Base-by-base conservation (phyloP, 2,329 filamentous ascomycete genomes). In the Ploettnerulaceae sp. region DNA sequence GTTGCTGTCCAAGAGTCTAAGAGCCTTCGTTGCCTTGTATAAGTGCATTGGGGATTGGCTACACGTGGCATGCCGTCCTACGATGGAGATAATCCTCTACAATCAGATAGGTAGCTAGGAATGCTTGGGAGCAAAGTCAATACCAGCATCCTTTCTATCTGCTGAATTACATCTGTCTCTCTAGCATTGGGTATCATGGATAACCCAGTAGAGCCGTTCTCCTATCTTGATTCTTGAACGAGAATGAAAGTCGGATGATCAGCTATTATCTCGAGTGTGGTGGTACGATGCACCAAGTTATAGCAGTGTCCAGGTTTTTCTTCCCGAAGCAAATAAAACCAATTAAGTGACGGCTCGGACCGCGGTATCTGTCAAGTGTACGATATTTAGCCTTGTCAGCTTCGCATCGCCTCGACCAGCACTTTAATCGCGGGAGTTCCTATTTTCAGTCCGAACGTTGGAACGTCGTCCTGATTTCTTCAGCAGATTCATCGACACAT, bases 11-110 rank as follows among this genome's bases (percentile, higher is more conserved):
- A n/a, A 9, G 29, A 22, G 15, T 5, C 15, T 31, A 37, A n/a
- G n/a, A n/a, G n/a, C n/a, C n/a, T 37, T 15, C 17, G 12, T 25
- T 37, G 21, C 12, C 15, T 14, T 44, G 32, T 33, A 45, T 37
- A 33, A 14, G 18, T 29, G 17, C n/a, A 35, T 31, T 35, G 24
- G 36, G 33, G 41, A 34, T 45, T 29, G 26, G 33, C 33, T 37
- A 45, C 41, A 45, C 41, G 41, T 45, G 41, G 41, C 41, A 45
- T 25, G 11, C n/a, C 17, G n/a, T 36, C 5, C 14, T 18, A 21
- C 20, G 21, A 25, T 24, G 21, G n/a, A 25, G 21, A 24, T 14
- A 25, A 8, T 24, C 25, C n/a, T 22, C 12, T 17, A 25, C 12
- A 12, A 25, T 22, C 21, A 8, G 25, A 37, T 3, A n/a, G n/a